Percentiles rank a stretch among this genome's conserved stretches.
Evolutionary conservation across 2,329 filamentous ascomycete species (phyloP).

Genomic region (Metarhizium humberi): DNA sequence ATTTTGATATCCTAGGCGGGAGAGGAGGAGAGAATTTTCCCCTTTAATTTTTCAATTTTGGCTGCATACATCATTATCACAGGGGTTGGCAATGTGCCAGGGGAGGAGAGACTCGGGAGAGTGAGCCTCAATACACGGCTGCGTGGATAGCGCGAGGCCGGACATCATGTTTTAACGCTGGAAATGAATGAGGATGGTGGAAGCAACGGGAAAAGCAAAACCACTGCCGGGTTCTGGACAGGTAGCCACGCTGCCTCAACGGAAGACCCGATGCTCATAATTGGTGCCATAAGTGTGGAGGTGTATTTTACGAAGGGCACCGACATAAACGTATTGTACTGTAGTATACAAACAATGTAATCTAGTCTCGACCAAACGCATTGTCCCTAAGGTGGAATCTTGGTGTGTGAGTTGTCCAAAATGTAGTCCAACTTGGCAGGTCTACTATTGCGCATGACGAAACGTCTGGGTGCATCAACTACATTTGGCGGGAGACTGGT

Average conservation of each 20-base stretch:
- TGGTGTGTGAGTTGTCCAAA: background rate
- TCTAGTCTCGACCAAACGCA: background rate
- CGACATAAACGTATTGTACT: constrained; percentile 4
- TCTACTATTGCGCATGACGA: background rate
- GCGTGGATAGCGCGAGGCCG: background rate
- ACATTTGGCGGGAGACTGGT: background rate
- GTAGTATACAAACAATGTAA: constrained; percentile 6
- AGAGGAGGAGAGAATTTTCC: background rate
- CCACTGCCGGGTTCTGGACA: background rate
- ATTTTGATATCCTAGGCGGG: constrained; percentile 6
- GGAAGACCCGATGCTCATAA: background rate
- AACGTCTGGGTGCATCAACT: background rate
- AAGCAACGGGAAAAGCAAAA: background rate
- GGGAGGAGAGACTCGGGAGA: background rate
- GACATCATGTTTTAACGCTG: background rate
- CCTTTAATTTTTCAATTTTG: background rate
- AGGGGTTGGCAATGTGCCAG: background rate
- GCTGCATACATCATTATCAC: constrained; percentile 4
- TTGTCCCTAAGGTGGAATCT: background rate
- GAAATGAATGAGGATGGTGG: background rate
- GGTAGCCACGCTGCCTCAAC: background rate
- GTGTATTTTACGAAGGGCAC: constrained; percentile 5
- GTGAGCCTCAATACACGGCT: background rate
- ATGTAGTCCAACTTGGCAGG: background rate
- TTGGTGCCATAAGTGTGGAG: background rate